Conservation (phyloP, 2,329 filamentous ascomycete species). For the Cordyceps javanica region DNA sequence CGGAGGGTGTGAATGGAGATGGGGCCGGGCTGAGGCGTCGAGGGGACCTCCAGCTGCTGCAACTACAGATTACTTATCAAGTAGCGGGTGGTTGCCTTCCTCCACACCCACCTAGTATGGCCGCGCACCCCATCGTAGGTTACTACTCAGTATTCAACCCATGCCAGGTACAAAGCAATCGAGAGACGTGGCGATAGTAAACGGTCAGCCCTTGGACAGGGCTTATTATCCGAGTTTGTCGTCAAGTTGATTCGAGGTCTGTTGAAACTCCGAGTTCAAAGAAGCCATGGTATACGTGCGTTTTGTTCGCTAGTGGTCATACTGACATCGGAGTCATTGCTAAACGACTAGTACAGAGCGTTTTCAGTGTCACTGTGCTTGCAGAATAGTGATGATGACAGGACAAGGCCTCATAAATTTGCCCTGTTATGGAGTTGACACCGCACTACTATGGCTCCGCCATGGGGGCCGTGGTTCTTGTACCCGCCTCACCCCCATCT, state of each 20-base stretch:
- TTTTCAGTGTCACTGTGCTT: background rate
- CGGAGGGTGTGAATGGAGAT: background rate
- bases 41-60: background rate
- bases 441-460: background rate
- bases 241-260: background rate
- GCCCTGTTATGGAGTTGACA: background rate
- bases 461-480: background rate
- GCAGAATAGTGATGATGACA: background rate
- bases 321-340: no score
- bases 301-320: no score
- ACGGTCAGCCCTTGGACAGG: background rate
- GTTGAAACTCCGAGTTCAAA: background rate
- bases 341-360: background rate
- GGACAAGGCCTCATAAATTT: background rate
- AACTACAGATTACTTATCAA: background rate
- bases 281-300: no score
- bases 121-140: background rate
- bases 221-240: background rate
- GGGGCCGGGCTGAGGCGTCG: conserved; percentile 7
- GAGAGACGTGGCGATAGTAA: background rate
- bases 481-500: background rate
- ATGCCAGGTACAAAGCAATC: background rate
- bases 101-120: no score
- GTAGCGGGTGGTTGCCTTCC: background rate
- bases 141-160: no score